phyloP scores from a whole-genome alignment of 2,329 filamentous ascomycete genomes.

The Sphaerulina musiva region DNA sequence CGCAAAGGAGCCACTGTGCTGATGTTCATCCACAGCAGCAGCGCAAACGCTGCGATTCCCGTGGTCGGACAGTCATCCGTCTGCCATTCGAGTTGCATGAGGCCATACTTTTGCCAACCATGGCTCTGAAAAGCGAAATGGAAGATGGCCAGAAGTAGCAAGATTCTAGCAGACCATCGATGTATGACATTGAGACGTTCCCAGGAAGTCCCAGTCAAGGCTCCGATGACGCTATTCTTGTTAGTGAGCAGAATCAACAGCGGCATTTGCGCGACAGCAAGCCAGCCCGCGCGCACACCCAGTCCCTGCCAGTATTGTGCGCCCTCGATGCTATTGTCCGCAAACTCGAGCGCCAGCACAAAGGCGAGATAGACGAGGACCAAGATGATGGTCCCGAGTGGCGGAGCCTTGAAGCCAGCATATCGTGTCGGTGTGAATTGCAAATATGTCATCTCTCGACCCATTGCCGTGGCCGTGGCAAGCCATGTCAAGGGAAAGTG shows the following conservation, averaged over 20 bases:
- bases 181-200: constrained; percentile 34
- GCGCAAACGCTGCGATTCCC: constrained; percentile 27
- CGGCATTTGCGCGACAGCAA: constrained; percentile 36
- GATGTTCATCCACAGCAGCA: constrained; percentile 30
- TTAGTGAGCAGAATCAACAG: constrained; percentile 37
- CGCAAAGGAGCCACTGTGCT: constrained; percentile 26
- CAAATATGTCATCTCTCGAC: constrained; percentile 33
- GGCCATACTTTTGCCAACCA: constrained; percentile 23
- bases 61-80: constrained; percentile 25
- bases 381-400: constrained; percentile 24
- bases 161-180: constrained; percentile 34
- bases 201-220: constrained; percentile 30
- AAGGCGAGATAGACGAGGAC: constrained; percentile 25
- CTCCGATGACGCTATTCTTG: constrained; percentile 35
- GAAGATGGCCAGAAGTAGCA: constrained; percentile 30
- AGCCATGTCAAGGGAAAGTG: constrained; percentile 25
- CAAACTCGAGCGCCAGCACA: constrained; percentile 27
- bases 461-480: constrained; percentile 32
- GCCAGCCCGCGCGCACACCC: constrained; percentile 33
- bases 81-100: constrained; percentile 24
- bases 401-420: constrained; percentile 23
- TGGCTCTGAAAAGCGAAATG: constrained; percentile 28
- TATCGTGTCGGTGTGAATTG: constrained; percentile 27
- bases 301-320: constrained; percentile 27
- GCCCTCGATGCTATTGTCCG: constrained; percentile 21